Evolutionary conservation across 2,329 filamentous ascomycete species (phyloP).

Genomic region (Dothiorella sarmentorum): DNA sequence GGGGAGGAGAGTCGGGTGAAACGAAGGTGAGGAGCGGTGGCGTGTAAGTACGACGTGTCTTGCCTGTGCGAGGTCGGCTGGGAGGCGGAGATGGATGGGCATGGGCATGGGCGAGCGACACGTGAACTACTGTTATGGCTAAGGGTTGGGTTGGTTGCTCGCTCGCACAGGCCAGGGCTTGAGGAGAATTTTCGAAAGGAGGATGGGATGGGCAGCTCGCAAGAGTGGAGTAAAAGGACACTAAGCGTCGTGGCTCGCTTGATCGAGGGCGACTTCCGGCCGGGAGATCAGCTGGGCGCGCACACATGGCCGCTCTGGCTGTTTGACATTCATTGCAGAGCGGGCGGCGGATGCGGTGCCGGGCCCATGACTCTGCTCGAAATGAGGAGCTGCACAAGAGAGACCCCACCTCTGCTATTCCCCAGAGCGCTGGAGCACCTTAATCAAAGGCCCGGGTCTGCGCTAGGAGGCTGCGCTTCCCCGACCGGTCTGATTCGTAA

Average conservation of each 20-base stretch:
- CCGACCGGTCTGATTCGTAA: constrained; percentile 5
- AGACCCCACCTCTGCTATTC: constrained; percentile 17
- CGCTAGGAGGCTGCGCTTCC: constrained; percentile 11
- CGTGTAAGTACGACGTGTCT: constrained; percentile 17
- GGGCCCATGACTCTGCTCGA: constrained; percentile 10
- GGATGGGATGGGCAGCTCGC: constrained; percentile 15
- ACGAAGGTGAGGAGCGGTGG: constrained; percentile 19
- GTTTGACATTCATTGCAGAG: constrained; percentile 17
- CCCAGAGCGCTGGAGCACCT: constrained; percentile 15
- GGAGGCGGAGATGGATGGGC: constrained; percentile 11
- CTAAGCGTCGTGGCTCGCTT: constrained; percentile 4
- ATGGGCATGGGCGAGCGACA: constrained; percentile 15
- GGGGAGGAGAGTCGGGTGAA: constrained; percentile 17
- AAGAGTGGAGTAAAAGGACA: constrained; percentile 13
- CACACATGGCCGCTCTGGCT: constrained; percentile 15
- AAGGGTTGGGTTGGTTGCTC: constrained; percentile 9
- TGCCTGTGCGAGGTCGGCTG: constrained; percentile 15
- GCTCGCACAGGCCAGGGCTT: constrained; percentile 13
- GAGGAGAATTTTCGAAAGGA: constrained; percentile 20
- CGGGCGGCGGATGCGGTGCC: constrained; percentile 1
- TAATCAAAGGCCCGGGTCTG: constrained; percentile 11
- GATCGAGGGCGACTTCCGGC: background rate
- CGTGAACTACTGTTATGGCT: constrained; percentile 8
- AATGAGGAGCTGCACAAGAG: constrained; percentile 15
- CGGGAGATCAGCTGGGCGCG: constrained; percentile 17